Evolutionary conservation across 1,284 basidiomycete genomes (phyloP).

Genomic region (Pseudozyma hubeiensis): DNA sequence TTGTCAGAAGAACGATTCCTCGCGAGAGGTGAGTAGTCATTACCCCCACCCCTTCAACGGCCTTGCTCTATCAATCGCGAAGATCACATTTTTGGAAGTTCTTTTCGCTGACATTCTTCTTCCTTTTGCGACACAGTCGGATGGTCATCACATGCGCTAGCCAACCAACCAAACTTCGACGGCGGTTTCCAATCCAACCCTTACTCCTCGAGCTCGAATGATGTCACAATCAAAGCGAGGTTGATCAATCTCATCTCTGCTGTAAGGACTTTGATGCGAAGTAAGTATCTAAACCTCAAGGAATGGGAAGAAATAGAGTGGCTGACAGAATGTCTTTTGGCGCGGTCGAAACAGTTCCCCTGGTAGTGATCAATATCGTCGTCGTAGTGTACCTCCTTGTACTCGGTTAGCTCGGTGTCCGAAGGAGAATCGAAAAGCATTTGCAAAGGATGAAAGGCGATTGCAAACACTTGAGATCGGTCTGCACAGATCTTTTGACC

Average conservation of each 20-base stretch:
- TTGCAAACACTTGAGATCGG: too few species aligned
- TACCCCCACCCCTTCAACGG: background rate
- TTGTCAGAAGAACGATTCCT: slow-evolving; percentile 95
- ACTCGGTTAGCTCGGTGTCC: slow-evolving; percentile 19
- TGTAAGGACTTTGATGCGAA: slow-evolving; percentile 92
- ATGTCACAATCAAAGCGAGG: slow-evolving; percentile 80
- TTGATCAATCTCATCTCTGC: slow-evolving; percentile 91
- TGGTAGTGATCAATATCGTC: slow-evolving; percentile 61
- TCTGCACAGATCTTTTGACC: too few species aligned
- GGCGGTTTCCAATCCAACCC: slow-evolving; percentile 40
- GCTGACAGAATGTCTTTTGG: background rate
- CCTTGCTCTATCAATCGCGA: background rate
- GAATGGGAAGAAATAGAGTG: too few species aligned
- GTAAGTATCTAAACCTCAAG: slow-evolving; percentile 74
- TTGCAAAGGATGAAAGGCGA: background rate
- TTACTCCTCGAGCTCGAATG: slow-evolving; percentile 10
- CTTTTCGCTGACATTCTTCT: background rate
- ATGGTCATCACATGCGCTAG: slow-evolving; percentile 75
- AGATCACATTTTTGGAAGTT: too few species aligned
- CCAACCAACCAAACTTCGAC: slow-evolving; percentile 30
- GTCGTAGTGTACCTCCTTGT: slow-evolving; percentile 60
- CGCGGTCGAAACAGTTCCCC: slow-evolving; percentile 36
- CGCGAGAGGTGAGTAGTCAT: slow-evolving; percentile 79
- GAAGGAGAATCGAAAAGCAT: background rate
- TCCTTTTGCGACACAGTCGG: slow-evolving; percentile 76